These are phyloP conservation scores for Ogataea wickerhamii DNA, from an alignment of 805 yeast genomes.

Conservation along the genomic window DNA sequence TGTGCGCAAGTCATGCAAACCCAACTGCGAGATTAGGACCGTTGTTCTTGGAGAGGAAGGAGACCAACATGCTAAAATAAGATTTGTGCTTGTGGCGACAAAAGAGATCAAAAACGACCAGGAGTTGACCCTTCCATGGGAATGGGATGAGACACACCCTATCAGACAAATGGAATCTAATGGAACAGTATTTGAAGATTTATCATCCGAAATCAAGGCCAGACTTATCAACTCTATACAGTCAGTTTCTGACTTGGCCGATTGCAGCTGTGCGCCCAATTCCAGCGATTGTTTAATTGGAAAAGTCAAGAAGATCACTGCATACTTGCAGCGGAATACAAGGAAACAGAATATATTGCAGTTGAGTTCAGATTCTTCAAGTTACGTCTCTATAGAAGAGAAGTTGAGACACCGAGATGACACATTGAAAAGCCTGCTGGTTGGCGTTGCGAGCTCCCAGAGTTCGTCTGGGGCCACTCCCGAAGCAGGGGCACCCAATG, in stretches of 20 bases:
- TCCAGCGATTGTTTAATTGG: conserved; percentile 53
- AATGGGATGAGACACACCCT: conserved; percentile 82
- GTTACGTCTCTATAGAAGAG: conserved; percentile 30
- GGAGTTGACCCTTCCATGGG: conserved; percentile 82
- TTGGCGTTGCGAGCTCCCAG: background rate
- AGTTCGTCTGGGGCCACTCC: background rate
- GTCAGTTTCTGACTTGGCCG: conserved; percentile 52
- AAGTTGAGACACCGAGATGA: conserved; percentile 28
- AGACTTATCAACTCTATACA: conserved; percentile 59
- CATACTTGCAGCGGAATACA: conserved; percentile 56
- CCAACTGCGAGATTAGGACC: conserved; percentile 66
- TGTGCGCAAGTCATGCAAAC: conserved; percentile 68
- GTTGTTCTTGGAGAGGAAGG: conserved; percentile 33
- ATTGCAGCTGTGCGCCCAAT: conserved; percentile 57
- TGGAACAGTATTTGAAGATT: conserved; percentile 47
- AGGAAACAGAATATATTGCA: conserved; percentile 41
- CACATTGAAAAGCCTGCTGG: background rate
- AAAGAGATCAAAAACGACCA: conserved; percentile 57
- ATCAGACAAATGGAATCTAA: conserved; percentile 48
- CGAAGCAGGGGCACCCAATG: background rate
- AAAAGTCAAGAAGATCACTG: conserved; percentile 59
- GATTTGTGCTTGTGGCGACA: conserved; percentile 55
- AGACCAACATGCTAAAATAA: conserved; percentile 24
- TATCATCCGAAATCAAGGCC: conserved; percentile 51
- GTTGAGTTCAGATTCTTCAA: conserved; percentile 28